A percentile compares a stretch with the other conserved stretches of the same genome.
Conservation (phyloP, 345 rosid species). For the Physaria fendleri region DNA sequence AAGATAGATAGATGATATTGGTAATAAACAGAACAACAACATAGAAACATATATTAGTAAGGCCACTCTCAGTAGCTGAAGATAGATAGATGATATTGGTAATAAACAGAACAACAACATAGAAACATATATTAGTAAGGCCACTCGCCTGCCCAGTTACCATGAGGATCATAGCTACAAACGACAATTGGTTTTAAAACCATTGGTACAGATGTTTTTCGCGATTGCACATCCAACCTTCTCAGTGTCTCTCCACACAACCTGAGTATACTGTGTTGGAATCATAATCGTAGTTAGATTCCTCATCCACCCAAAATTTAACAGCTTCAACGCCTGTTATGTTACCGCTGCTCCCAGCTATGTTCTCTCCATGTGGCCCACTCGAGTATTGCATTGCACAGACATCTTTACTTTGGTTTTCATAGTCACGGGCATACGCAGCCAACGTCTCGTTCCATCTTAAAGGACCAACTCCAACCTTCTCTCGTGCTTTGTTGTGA, state of each 20-base stretch:
- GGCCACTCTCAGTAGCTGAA: too few relatives aligned
- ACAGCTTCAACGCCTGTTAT: conserved; percentile 42
- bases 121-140: conserved; percentile 29
- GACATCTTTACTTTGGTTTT: conserved; percentile 26
- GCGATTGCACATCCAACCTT: conserved; percentile 63
- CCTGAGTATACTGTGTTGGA: conserved; percentile 67
- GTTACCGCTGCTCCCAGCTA: conserved; percentile 38
- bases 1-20: conserved; percentile 7
- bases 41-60: too few relatives aligned
- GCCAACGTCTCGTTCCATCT: conserved; percentile 43
- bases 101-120: conserved; percentile 3
- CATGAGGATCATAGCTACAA: conserved; percentile 58
- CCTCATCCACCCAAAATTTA: conserved; percentile 48
- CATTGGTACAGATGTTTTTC: conserved; percentile 38
- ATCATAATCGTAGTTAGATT: conserved; percentile 39
- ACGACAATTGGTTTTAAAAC: conserved; percentile 41
- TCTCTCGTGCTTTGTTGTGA: conserved; percentile 44
- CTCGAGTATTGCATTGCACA: conserved; percentile 43
- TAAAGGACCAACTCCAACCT: conserved; percentile 41
- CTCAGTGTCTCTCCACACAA: conserved; percentile 52
- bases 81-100: conserved; percentile 14
- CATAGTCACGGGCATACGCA: conserved; percentile 37
- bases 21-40: conserved; percentile 7
- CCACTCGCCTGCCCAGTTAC: conserved; percentile 39
- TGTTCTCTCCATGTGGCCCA: conserved; percentile 62